These are phyloP conservation scores for Mrakia frigida DNA, from an alignment of 768 basidiomycete genomes.

Conservation along the genomic window DNA sequence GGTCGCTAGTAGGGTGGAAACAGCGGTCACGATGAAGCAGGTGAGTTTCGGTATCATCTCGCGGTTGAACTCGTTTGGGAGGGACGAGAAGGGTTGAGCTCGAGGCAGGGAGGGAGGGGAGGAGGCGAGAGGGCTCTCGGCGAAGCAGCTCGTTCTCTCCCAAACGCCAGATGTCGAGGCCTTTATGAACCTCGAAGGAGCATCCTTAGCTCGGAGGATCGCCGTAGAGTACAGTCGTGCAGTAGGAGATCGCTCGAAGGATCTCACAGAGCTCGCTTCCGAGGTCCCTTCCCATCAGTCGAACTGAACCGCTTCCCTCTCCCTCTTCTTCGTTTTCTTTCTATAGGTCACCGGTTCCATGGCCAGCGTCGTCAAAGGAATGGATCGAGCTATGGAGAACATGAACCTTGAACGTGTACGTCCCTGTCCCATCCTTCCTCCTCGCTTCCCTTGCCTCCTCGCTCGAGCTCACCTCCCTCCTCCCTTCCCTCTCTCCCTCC, in stretches of 20 bases:
- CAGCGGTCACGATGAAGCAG: conserved; percentile 89
- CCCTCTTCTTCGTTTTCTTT: neutral
- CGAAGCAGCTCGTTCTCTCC: no score
- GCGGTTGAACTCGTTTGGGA: neutral
- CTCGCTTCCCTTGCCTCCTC: neutral
- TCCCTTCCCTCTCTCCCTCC: neutral
- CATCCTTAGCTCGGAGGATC: no score
- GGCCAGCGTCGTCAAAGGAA: conserved; percentile 91
- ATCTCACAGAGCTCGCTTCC: neutral
- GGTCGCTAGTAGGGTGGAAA: conserved; percentile 93
- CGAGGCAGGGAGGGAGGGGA: neutral
- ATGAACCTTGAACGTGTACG: conserved; percentile 96
- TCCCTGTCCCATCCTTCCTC: conserved; percentile 27
- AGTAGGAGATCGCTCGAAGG: no score
- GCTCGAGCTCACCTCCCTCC: neutral
- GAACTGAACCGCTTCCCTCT: neutral
- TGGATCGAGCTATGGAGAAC: conserved; percentile 98
- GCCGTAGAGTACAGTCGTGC: no score
- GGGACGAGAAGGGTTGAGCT: neutral
- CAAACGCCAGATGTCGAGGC: no score
- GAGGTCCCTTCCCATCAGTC: neutral
- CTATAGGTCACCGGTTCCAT: conserved; percentile 88
- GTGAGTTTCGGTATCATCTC: conserved; percentile 29
- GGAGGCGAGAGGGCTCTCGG: neutral
- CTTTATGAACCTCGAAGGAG: no score